Evolutionary conservation across 2,329 filamentous ascomycete genomes (phyloP).

Genomic region (Teratosphaeriaceae sp.): DNA sequence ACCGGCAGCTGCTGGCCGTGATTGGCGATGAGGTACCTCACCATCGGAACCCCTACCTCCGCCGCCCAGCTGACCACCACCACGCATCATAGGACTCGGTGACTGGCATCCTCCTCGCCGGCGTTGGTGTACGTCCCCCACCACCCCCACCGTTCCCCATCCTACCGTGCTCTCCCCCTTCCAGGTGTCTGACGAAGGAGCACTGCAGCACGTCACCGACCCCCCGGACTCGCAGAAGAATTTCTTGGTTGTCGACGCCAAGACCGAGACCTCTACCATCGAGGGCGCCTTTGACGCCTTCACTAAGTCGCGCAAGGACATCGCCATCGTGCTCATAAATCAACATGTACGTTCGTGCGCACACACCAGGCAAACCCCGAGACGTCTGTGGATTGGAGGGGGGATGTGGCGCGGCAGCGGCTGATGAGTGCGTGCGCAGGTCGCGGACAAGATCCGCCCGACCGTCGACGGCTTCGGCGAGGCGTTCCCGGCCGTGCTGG

Average conservation of each 20-base stretch:
- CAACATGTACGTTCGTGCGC: constrained; percentile 76
- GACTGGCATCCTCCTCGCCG: constrained; percentile 88
- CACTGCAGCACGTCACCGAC: constrained; percentile 72
- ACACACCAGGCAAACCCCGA: no score
- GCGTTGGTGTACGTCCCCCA: constrained; percentile 68
- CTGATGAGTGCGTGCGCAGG: constrained; percentile 43
- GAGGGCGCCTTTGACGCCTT: constrained; percentile 87
- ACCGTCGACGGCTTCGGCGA: constrained; percentile 87
- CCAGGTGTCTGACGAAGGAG: background rate
- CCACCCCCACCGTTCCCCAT: background rate
- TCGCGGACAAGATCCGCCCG: constrained; percentile 89
- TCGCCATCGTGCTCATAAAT: constrained; percentile 94
- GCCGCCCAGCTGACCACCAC: constrained; percentile 18
- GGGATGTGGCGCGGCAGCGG: no score
- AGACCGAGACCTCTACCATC: constrained; percentile 83
- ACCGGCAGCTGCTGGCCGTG: constrained; percentile 92
- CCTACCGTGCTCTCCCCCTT: background rate
- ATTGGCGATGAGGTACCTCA: constrained; percentile 83
- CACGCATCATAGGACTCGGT: constrained; percentile 68
- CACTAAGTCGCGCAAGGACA: constrained; percentile 86
- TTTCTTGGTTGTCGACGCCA: constrained; percentile 91
- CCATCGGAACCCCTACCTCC: constrained; percentile 7
- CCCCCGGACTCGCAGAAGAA: constrained; percentile 91
- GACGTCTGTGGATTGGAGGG: background rate
- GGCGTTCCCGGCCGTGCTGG: constrained; percentile 90